Percentiles rank a stretch among this genome's conserved stretches.
Conservation (phyloP, 164 flowering plant species). For the Stephania japonica region DNA sequence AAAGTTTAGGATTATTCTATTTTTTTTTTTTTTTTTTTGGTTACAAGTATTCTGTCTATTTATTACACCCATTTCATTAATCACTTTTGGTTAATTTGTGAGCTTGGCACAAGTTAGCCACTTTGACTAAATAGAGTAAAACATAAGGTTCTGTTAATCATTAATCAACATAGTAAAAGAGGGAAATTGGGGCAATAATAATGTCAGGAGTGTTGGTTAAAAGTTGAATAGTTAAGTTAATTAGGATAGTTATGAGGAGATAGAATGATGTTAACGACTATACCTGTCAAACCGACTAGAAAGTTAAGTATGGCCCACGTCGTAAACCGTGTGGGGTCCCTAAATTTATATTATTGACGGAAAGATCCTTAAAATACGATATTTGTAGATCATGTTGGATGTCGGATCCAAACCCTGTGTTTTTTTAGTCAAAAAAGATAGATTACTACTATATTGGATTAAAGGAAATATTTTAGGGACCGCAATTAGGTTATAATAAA, state of each 20-base stretch:
- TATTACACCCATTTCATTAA: too few species aligned
- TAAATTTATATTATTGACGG: neutral
- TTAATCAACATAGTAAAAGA: neutral
- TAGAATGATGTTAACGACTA: slow-evolving; percentile 5
- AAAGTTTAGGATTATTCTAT: too few species aligned
- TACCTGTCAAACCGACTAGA: slow-evolving; percentile 4
- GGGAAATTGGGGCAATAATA: neutral
- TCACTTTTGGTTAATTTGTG: too few species aligned
- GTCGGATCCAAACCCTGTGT: slow-evolving; percentile 8
- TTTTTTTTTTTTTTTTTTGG: too few species aligned
- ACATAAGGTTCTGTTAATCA: too few species aligned
- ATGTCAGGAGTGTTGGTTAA: neutral
- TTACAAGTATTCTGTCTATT: too few species aligned
- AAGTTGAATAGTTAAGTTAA: neutral
- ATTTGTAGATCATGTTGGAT: neutral
- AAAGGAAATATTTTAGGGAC: too few species aligned
- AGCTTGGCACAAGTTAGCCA: too few species aligned
- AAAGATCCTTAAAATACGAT: slow-evolving; percentile 5
- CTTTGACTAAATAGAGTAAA: too few species aligned
- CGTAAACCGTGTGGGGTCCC: slow-evolving; percentile 1
- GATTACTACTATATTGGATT: too few species aligned
- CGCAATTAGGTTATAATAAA: too few species aligned
- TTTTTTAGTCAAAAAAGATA: neutral
- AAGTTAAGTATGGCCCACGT: neutral
- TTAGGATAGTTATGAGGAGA: neutral